phyloP scores from a whole-genome alignment of 2,329 filamentous ascomycete species.

The Aspergillus versicolor region DNA sequence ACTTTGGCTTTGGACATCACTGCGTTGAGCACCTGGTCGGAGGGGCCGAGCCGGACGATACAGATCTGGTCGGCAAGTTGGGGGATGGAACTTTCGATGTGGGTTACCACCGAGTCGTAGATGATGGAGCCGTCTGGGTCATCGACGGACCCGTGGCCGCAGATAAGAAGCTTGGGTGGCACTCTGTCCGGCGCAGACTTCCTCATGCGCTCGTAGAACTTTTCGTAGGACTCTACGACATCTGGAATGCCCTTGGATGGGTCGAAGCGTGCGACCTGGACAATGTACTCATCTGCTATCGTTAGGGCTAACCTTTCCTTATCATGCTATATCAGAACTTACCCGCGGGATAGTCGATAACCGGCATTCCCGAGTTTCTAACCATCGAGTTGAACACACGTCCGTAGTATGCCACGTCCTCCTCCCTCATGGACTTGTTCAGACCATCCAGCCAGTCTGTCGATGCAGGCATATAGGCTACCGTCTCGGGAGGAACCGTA shows the following conservation, averaged over 20 bases:
- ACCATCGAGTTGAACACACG: slow-evolving; percentile 67
- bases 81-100: slow-evolving; percentile 63
- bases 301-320: background rate
- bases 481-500: slow-evolving; percentile 63
- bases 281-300: slow-evolving; percentile 67
- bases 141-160: slow-evolving; percentile 76
- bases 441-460: slow-evolving; percentile 83
- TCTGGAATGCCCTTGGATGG: slow-evolving; percentile 79
- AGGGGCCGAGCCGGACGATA: slow-evolving; percentile 73
- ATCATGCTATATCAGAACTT: background rate
- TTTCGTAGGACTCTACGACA: slow-evolving; percentile 72
- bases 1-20: slow-evolving; percentile 71
- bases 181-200: slow-evolving; percentile 49
- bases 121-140: slow-evolving; percentile 74
- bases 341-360: slow-evolving; percentile 41
- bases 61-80: slow-evolving; percentile 66
- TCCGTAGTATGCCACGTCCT: slow-evolving; percentile 71
- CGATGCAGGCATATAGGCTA: slow-evolving; percentile 75
- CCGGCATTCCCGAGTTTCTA: slow-evolving; percentile 55
- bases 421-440: slow-evolving; percentile 71
- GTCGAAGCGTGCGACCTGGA: slow-evolving; percentile 79
- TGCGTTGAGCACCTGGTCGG: slow-evolving; percentile 76
- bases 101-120: slow-evolving; percentile 69
- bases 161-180: slow-evolving; percentile 70
- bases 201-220: slow-evolving; percentile 63